Percentiles rank a stretch among this genome's conserved stretches.
Evolutionary conservation across 2,329 filamentous ascomycete genomes (phyloP).

Genomic region (Harringtonia aguacate): DNA sequence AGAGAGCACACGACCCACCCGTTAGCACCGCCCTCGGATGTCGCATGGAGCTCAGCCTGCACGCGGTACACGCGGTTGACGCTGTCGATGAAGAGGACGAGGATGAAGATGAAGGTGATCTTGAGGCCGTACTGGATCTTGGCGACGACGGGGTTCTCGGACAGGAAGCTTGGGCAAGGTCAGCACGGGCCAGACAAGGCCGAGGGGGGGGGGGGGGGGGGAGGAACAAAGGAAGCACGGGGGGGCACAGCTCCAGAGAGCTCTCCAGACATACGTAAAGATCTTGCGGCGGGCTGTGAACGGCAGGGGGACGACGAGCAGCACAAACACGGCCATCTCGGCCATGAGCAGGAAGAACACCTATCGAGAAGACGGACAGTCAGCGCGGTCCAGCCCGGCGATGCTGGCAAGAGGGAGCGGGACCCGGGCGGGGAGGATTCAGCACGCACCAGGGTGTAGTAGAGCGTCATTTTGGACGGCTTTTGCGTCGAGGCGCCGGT

Average conservation of each 20-base stretch:
- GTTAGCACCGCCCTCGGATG: conserved; percentile 47
- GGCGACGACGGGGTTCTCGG: conserved; percentile 70
- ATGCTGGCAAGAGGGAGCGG: no score
- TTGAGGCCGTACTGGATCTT: conserved; percentile 97
- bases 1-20: conserved; percentile 29
- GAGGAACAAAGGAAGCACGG: no score
- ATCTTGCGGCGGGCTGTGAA: conserved; percentile 78
- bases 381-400: neutral
- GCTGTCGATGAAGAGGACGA: conserved; percentile 96
- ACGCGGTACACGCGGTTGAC: conserved; percentile 94
- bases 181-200: neutral
- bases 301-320: conserved; percentile 76
- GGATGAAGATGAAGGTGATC: conserved; percentile 98
- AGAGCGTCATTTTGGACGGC: conserved; percentile 40
- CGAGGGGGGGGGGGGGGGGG: neutral
- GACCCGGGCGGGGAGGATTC: neutral
- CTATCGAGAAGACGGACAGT: conserved; percentile 29
- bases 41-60: conserved; percentile 72
- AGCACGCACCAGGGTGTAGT: conserved; percentile 39
- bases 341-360: conserved; percentile 74
- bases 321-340: conserved; percentile 74
- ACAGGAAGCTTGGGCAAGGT: conserved; percentile 62
- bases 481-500: no score
- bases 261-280: conserved; percentile 65
- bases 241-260: no score